phyloP scores from a whole-genome alignment of 352 stramenopile species.

The Phytophthora foliorum region DNA sequence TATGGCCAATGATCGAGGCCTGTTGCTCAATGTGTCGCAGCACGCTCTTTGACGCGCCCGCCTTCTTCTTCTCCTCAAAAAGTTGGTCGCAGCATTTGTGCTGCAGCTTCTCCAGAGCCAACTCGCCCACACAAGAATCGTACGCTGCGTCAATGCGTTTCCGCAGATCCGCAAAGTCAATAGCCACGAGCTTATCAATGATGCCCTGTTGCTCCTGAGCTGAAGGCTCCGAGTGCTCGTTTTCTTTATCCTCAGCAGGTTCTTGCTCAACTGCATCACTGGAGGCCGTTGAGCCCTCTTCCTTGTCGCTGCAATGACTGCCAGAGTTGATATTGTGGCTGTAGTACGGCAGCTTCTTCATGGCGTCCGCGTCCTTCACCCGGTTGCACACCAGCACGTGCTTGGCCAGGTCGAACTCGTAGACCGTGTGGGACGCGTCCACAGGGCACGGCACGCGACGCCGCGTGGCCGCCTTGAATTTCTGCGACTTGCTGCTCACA shows the following conservation, averaged over 20 bases:
- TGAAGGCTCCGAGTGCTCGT: constrained; percentile 51
- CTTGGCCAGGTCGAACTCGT: constrained; percentile 83
- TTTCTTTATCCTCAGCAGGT: constrained; percentile 1
- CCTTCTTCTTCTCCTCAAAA: constrained; percentile 66
- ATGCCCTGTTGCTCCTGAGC: constrained; percentile 66
- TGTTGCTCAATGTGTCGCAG: constrained; percentile 89
- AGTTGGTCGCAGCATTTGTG: constrained; percentile 73
- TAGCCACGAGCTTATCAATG: constrained; percentile 71
- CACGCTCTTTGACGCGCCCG: constrained; percentile 64
- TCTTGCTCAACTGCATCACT: constrained; percentile 9
- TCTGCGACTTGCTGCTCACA: constrained; percentile 69
- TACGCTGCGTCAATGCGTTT: constrained; percentile 64
- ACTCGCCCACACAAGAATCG: constrained; percentile 60
- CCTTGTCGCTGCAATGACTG: constrained; percentile 35
- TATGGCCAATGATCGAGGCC: constrained; percentile 84
- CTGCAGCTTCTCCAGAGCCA: constrained; percentile 74
- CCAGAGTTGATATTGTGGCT: constrained; percentile 86
- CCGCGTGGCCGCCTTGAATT: constrained; percentile 64
- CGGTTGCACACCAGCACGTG: constrained; percentile 86
- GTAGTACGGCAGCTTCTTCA: constrained; percentile 76
- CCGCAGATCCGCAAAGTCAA: constrained; percentile 68
- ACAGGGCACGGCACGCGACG: constrained; percentile 80
- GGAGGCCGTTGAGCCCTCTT: background rate
- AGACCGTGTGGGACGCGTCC: constrained; percentile 77
- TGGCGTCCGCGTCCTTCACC: constrained; percentile 68